phyloP scores from a whole-genome alignment of 2,329 filamentous ascomycete species.

The Pseudonectria buxi region DNA sequence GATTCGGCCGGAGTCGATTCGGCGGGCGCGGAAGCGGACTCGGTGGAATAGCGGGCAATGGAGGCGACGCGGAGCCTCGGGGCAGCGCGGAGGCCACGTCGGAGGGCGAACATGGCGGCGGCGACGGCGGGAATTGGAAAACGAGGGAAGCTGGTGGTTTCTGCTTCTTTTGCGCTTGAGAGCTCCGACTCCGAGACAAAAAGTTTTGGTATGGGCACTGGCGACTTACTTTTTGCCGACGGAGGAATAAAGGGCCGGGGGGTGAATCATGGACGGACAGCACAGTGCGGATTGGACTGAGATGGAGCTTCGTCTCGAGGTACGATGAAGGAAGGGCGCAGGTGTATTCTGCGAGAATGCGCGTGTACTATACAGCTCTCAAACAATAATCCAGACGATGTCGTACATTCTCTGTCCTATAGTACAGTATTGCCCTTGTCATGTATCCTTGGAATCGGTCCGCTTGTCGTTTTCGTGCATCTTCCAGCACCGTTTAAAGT shows the following conservation, averaged over 20 bases:
- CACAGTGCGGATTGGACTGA: too few species aligned
- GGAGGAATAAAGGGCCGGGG: too few species aligned
- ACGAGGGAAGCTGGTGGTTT: not conserved
- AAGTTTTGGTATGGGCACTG: too few species aligned
- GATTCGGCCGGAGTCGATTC: too few species aligned
- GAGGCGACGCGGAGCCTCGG: conserved; percentile 8
- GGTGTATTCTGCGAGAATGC: too few species aligned
- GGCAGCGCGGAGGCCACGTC: conserved; percentile 15
- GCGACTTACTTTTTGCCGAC: too few species aligned
- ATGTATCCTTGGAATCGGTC: conserved; percentile 66
- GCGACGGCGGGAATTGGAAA: not conserved
- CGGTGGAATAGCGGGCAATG: conserved; percentile 18
- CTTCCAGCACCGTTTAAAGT: conserved; percentile 89
- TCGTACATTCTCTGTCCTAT: not conserved
- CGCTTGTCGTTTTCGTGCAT: conserved; percentile 77
- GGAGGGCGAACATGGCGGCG: conserved; percentile 22
- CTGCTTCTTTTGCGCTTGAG: too few species aligned
- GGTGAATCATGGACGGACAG: too few species aligned
- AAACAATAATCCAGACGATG: not conserved
- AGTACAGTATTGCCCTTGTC: conserved; percentile 1
- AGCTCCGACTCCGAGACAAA: not conserved
- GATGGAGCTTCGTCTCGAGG: too few species aligned
- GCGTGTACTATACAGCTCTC: too few species aligned
- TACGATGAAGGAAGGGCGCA: too few species aligned
- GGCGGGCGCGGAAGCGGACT: conserved; percentile 4